Conservation (phyloP, 129 eudicot genomes). For the Gnaphalium uliginosum region DNA sequence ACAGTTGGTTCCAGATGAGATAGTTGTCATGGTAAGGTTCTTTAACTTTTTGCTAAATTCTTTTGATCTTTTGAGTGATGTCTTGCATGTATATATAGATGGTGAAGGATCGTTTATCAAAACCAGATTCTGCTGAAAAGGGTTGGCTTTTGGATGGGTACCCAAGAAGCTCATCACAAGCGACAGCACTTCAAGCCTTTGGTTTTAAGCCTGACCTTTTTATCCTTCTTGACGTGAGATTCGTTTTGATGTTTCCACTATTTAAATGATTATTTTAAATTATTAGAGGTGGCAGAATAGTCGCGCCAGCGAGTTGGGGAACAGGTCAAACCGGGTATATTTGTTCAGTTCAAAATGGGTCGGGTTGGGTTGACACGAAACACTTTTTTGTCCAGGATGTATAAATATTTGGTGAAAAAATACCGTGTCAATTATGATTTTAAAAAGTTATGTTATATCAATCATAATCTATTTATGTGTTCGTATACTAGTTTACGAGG, state of each 20-base stretch:
- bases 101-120: conserved; percentile 34
- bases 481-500: no score
- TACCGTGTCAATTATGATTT: no score
- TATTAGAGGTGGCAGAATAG: no score
- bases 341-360: no score
- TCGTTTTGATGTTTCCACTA: neutral
- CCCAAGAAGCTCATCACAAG: conserved; percentile 86
- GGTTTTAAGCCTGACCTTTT: conserved; percentile 78
- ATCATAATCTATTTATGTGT: no score
- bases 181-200: conserved; percentile 56
- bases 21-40: conserved; percentile 65
- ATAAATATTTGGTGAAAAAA: no score
- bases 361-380: no score
- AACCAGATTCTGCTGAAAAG: conserved; percentile 33
- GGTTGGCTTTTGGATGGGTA: conserved; percentile 89
- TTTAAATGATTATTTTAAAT: no score
- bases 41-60: neutral
- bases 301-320: no score
- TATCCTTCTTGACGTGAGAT: conserved; percentile 68
- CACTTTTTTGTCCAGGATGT: no score
- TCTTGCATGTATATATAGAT: conserved; percentile 37
- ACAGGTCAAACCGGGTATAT: no score
- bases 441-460: no score
- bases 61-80: neutral
- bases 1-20: conserved; percentile 76